These are phyloP conservation scores for Paramecium sonneborni DNA, from an alignment of 73 alveolate genomes.

Conservation along the genomic window DNA sequence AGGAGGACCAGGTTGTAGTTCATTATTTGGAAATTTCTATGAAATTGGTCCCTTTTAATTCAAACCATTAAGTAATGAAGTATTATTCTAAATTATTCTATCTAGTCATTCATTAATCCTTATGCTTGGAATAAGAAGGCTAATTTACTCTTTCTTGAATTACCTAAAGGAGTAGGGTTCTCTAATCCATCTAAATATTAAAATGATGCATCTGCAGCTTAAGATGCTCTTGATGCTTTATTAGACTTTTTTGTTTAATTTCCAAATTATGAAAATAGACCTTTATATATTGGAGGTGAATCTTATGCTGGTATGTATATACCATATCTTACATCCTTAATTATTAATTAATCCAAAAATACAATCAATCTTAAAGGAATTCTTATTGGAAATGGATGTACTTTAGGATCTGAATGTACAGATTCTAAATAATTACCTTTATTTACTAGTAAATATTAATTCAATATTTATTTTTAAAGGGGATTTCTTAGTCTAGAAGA, in stretches of 20 bases:
- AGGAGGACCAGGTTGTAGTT: conserved; percentile 97
- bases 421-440: background rate
- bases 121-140: conserved; percentile 86
- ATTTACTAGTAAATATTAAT: background rate
- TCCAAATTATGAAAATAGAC: conserved; percentile 72
- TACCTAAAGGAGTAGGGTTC: conserved; percentile 74
- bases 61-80: conserved; percentile 43
- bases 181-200: conserved; percentile 26
- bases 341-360: background rate
- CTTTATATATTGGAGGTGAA: conserved; percentile 86
- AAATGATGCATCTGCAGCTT: conserved; percentile 78
- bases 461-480: background rate
- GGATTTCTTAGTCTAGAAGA: conserved; percentile 43
- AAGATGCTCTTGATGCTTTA: conserved; percentile 73
- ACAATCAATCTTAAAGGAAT: background rate
- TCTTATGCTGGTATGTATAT: conserved; percentile 90
- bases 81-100: background rate
- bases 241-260: conserved; percentile 70
- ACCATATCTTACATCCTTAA: conserved; percentile 56
- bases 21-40: conserved; percentile 84
- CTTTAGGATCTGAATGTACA: conserved; percentile 41
- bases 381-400: conserved; percentile 46
- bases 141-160: conserved; percentile 80
- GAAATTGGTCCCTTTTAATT: conserved; percentile 92
- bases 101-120: conserved; percentile 65